Percentiles rank a stretch among this genome's conserved stretches.
These are phyloP conservation scores for Chenopodium formosanum DNA, from an alignment of 148 eudicot species.

Conservation along the genomic window DNA sequence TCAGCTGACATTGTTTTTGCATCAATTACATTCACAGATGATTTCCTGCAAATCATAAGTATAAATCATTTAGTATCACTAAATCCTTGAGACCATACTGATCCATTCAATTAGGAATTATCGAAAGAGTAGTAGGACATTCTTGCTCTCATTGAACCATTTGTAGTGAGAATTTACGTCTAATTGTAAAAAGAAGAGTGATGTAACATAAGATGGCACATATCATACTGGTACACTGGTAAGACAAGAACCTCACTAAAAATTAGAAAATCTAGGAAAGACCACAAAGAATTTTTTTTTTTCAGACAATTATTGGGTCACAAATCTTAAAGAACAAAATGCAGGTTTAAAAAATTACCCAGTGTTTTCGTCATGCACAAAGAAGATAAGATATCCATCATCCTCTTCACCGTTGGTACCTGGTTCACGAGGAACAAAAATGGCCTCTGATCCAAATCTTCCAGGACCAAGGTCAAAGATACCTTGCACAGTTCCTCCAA, in stretches of 20 bases:
- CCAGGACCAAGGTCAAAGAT: conserved; percentile 81
- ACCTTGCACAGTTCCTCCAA: conserved; percentile 83
- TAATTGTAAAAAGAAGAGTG: not conserved
- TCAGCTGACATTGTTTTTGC: conserved; percentile 93
- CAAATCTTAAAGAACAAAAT: not conserved
- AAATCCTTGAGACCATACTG: not conserved
- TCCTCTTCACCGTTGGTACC: conserved; percentile 76
- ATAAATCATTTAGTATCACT: not conserved
- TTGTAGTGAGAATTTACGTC: not conserved
- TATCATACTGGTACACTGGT: not conserved
- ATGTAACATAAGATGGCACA: not conserved
- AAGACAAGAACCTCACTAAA: not conserved
- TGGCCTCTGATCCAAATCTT: conserved; percentile 90
- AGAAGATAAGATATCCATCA: conserved; percentile 93
- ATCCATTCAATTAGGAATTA: not conserved
- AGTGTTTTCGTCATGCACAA: conserved; percentile 78
- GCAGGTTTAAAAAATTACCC: conserved; percentile 44
- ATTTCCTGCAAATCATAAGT: conserved; percentile 52
- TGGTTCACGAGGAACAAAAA: conserved; percentile 74
- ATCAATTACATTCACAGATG: conserved; percentile 80
- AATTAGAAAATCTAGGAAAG: not conserved
- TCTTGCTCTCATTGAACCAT: no score
- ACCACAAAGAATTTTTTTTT: not conserved
- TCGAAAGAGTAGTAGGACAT: no score
- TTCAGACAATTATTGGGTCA: not conserved